These are phyloP conservation scores for Colletotrichum lindemuthianum DNA, from an alignment of 2,329 filamentous ascomycete genomes.

Conservation along the genomic window DNA sequence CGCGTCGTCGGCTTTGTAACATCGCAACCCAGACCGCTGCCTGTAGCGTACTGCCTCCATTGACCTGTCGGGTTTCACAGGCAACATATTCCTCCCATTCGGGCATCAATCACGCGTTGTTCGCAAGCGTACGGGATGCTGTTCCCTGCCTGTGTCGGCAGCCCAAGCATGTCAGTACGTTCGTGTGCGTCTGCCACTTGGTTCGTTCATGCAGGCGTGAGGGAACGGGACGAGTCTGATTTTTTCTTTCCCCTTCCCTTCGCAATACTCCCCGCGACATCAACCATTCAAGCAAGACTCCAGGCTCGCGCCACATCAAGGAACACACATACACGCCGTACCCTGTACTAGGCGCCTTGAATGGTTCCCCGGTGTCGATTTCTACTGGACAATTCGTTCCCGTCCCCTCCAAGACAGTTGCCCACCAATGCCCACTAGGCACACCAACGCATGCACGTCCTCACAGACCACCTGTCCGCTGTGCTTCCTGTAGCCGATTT, in stretches of 20 bases:
- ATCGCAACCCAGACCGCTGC: too few relatives aligned
- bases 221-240: too few relatives aligned
- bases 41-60: too few relatives aligned
- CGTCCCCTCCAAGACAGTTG: slow-evolving; percentile 15
- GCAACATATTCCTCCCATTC: background rate
- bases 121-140: slow-evolving; percentile 11
- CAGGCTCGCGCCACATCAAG: slow-evolving; percentile 22
- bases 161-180: background rate
- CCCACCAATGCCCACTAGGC: slow-evolving; percentile 27
- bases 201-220: slow-evolving; percentile 14
- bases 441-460: slow-evolving; percentile 31
- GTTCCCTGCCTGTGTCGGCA: slow-evolving; percentile 3
- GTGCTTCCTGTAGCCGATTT: background rate
- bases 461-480: slow-evolving; percentile 34
- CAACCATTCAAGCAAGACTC: slow-evolving; percentile 15
- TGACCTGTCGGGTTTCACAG: too few relatives aligned
- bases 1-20: too few relatives aligned
- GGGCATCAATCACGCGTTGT: background rate
- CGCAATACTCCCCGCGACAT: slow-evolving; percentile 7
- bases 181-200: slow-evolving; percentile 9
- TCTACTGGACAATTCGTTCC: slow-evolving; percentile 31
- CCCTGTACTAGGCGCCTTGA: background rate
- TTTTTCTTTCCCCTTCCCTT: too few relatives aligned
- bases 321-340: slow-evolving; percentile 1
- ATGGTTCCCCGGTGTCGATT: slow-evolving; percentile 5